Evolutionary conservation across 1,139 yeast species (phyloP), one percentile per base, ranked within the genome.

Genomic region (Yamadazyma triangularis): DNA sequence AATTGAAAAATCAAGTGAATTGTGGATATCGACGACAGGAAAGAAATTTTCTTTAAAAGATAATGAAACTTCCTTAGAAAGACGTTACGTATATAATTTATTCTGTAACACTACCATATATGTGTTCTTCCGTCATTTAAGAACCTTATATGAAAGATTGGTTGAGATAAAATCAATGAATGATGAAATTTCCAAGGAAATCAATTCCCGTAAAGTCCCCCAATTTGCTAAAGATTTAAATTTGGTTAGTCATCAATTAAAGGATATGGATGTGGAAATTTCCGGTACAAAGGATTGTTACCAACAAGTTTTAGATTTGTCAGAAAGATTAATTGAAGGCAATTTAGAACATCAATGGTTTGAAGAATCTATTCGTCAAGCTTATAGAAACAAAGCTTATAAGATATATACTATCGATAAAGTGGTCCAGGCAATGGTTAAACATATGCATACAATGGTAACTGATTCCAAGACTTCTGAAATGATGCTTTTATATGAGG

Each of bases 331-430:
- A 32, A 84, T 93, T 42, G 94, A 87, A 48, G 96, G 95, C 18
- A 94, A 88, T 25, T 65, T 91, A 32, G 98, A 91, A 48, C 95
- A 88, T 44, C 95, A 84, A 56, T 83, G 93, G 85, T 91, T 85
- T 54, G 99, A 91, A 62, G 98, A 91, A 56, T 74, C 95, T 15
- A 63, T 93, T 39, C 86, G 99, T 43, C 96, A 89, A 64, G 96
- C 95, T 0, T 91, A 86, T 63, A 77, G 93, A 48, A 93, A 91
- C 59, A 81, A 79, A 42, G 98, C 97, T 0, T 93, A 85, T 64
- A 87, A 86, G 56, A 61, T 91, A 33, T 91, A 89, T 60, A 91
- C 98, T 3, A 73, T 91, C 40, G 98, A 91, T 55, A 91, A 91
- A 60, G 94, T 91, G 25, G 78, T 88, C 13, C 95, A 87, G 53